These are phyloP conservation scores for Medicago truncatula DNA, from an alignment of 306 rosid species.

Conservation along the genomic window MtrunA17r5.0-ANR NC_053044.1:19128501-19129000, in stretches of 20 bases:
- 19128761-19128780: slow-evolving; percentile 98
- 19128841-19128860: slow-evolving; percentile 97
- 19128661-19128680: slow-evolving; percentile 90
- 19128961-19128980: too few species aligned
- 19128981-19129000: too few species aligned
- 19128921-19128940: background rate
- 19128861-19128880: slow-evolving; percentile 43
- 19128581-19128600: too few species aligned
- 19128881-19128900: slow-evolving; percentile 12
- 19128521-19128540: background rate
- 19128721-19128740: slow-evolving; percentile 93
- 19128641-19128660: slow-evolving; percentile 96
- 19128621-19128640: slow-evolving; percentile 99
- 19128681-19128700: slow-evolving; percentile 90
- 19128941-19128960: too few species aligned
- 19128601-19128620: slow-evolving; percentile 42
- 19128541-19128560: too few species aligned
- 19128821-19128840: slow-evolving; percentile 93
- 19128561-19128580: background rate
- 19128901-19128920: background rate
- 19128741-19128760: slow-evolving; percentile 99
- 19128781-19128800: slow-evolving; percentile 92
- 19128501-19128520: background rate
- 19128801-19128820: slow-evolving; percentile 82
- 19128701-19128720: slow-evolving; percentile 79